Base-by-base conservation (phyloP, 192 early-diverging fungal genomes). In the Coemansia sp. region DNA sequence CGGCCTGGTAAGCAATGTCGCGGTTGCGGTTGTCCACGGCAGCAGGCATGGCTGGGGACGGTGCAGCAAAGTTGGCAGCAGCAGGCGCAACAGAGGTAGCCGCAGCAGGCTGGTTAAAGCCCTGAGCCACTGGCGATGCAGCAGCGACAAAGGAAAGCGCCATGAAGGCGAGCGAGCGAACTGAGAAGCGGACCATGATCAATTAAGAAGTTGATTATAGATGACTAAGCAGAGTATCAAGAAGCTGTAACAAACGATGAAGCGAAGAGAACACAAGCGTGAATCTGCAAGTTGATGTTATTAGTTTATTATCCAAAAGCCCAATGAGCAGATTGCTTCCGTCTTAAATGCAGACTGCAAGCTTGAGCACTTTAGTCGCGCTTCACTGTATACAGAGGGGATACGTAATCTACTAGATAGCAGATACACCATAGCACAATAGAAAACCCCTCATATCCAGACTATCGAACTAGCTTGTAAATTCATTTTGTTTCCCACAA, bases 121-220 rank as follows among this genome's bases (percentile, higher is more conserved):
- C 25, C 27, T 68, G 59, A 19, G 59, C 50, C 45, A 62, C 50
- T 1, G 76, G 70, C 22, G 75, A 71, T 3, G 75, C 75, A 11
- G 70, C 67, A 15, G 75, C 75, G 56, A 78, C 60, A 24, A 78
- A 55, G 32, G 75, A 66, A 54, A 78, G 61, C 12, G 75, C 70
- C 75, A 78, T 72, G 23, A 78, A 60, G 66, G 75, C 75, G 35
- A 69, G 24, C 23, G 75, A 78, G 64, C 70, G 75, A 45, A 78
- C 47, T n/a, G 63, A 64, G 54, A 78, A 54, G 23, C 75, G 62
- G 52, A 72, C 75, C 75, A 78, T 78, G 64, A 23, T 63, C 48
- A 23, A 35, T 39, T 54, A 27, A 54, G 39, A 9, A 41, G n/a
- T 12, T 39, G 24, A 24, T 39, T 57, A 57, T 15, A 32, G 8